phyloP scores from a whole-genome alignment of 345 rosid genomes.

The Combretum micranthum region DNA sequence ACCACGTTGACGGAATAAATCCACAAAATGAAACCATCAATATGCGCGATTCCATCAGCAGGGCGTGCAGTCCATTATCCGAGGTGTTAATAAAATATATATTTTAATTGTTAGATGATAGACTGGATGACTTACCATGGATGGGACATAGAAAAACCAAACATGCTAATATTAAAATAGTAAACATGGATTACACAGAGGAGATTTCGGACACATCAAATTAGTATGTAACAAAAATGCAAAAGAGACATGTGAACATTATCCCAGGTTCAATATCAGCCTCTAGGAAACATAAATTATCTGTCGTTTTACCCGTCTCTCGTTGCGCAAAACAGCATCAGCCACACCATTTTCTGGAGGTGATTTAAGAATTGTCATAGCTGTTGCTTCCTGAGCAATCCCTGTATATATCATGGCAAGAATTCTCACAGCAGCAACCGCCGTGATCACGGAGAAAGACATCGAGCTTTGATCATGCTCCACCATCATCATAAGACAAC shows the following conservation, averaged over 20 bases:
- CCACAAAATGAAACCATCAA: too few species aligned
- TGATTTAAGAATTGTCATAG: slow-evolving; percentile 49
- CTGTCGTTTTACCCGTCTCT: slow-evolving; percentile 43
- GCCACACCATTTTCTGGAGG: slow-evolving; percentile 19
- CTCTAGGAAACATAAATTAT: neutral
- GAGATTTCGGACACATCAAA: too few species aligned
- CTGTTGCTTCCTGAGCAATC: slow-evolving; percentile 61
- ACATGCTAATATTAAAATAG: too few species aligned
- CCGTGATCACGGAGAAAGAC: slow-evolving; percentile 37
- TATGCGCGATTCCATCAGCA: too few species aligned
- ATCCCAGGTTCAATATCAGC: neutral
- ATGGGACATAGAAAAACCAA: too few species aligned
- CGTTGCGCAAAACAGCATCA: slow-evolving; percentile 35
- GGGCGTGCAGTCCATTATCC: too few species aligned
- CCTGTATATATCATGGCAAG: slow-evolving; percentile 48
- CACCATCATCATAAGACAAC: slow-evolving; percentile 23
- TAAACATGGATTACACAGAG: too few species aligned
- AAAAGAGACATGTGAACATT: neutral
- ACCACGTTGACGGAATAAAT: too few species aligned
- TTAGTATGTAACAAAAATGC: too few species aligned
- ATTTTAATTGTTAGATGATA: too few species aligned
- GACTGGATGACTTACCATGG: too few species aligned
- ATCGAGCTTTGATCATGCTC: slow-evolving; percentile 10
- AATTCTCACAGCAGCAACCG: slow-evolving; percentile 44
- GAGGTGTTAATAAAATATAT: too few species aligned